Base-by-base conservation (phyloP, 495 filamentous ascomycete species). In the Pseudoneurospora amorphoporcata region DNA sequence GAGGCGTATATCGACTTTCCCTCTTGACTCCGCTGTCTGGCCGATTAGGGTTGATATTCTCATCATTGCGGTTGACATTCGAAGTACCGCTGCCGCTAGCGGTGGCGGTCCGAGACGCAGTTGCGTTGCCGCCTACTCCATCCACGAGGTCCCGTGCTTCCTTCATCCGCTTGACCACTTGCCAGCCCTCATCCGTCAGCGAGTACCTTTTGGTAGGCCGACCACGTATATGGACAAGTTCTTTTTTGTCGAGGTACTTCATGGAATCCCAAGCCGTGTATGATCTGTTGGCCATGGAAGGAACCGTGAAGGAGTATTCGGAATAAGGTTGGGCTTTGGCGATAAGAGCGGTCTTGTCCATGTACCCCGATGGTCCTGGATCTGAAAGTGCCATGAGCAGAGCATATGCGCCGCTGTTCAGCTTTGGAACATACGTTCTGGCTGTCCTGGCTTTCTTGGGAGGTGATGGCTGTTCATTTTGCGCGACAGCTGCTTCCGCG, bases 241-340 rank as follows among this genome's bases (percentile, higher is more conserved):
- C 92, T 79, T 94, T 94, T 38, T 89, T 83, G 3, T 89, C 75
- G 38, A 95, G 82, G 0, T 90, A 92, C 76, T 92, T 94, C 88
- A 96, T 96, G 0, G 92, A 92, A 76, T 86, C 90, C 93, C 93
- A 96, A 0, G 92, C 93, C 3, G 92, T 95, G 74, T 92, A 93
- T 77, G 86, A 92, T 75, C 88, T 91, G 6, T 83, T 90, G 3
- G 90, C 82, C 69, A 94, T 90, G 10, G 82, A 81, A 7, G 92
- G 90, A 2, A 87, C 88, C 0, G 88, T 91, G 76, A 94, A 94
- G 0, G 91, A 94, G 6, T 90, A 81, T 78, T 94, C 92, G 75
- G 90, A 94, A 79, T 90, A 84, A 23, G 87, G 87, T 76, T 95
- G 90, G 14, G 92, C 92, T 4, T 83, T 83, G 70, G 90, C 90